A percentile compares a stretch with the other conserved stretches of the same genome.
Conservation (phyloP, 768 basidiomycete genomes). For the Termitomyces eurrhizus region DNA sequence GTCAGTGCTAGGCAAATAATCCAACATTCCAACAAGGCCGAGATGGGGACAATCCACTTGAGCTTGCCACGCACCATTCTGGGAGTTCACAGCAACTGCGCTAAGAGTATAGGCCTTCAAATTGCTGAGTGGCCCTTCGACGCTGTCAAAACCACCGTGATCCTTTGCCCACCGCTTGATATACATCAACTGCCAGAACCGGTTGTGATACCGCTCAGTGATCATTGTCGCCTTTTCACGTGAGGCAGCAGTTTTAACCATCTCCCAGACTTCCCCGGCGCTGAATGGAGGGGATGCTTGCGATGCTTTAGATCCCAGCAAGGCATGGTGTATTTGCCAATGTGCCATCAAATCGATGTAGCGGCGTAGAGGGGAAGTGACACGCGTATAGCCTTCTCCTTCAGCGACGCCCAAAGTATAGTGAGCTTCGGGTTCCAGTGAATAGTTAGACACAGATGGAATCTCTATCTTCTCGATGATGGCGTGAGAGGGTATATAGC, state of each 20-base stretch:
- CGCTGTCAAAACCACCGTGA: background rate
- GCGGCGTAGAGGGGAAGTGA: constrained; percentile 85
- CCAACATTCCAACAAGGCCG: background rate
- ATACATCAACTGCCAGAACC: constrained; percentile 33
- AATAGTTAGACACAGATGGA: constrained; percentile 37
- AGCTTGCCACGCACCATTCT: background rate
- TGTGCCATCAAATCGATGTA: constrained; percentile 79
- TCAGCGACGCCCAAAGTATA: constrained; percentile 63
- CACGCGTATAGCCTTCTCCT: constrained; percentile 77
- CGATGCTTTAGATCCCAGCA: constrained; percentile 40
- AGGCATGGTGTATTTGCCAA: constrained; percentile 88
- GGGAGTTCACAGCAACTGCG: background rate
- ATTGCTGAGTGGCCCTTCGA: background rate
- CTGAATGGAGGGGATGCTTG: constrained; percentile 38
- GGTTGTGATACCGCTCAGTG: constrained; percentile 25
- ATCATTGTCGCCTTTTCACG: constrained; percentile 32
- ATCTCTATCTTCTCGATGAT: constrained; percentile 29
- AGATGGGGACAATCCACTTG: background rate
- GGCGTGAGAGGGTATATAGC: constrained; percentile 38
- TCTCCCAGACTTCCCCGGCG: constrained; percentile 38
- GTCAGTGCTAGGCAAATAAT: background rate
- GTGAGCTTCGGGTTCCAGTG: constrained; percentile 58
- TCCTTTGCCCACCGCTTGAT: constrained; percentile 35
- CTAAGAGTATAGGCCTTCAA: constrained; percentile 12
- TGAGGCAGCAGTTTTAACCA: constrained; percentile 33